Conservation (phyloP, 1,284 basidiomycete species). For the Leccinum huronense region DNA sequence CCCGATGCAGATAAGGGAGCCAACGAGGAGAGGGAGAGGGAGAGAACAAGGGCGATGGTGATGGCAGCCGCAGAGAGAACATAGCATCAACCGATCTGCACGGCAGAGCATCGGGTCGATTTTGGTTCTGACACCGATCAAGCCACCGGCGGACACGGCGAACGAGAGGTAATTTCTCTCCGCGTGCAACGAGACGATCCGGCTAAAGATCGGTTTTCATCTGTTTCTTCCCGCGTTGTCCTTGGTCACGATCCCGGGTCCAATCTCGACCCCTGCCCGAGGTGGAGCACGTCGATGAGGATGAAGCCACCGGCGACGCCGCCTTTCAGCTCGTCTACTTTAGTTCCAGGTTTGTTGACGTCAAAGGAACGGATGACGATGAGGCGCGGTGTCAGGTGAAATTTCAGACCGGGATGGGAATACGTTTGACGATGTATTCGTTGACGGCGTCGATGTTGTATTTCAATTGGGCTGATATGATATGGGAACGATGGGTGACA, state of each 20-base stretch:
- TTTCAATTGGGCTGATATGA: conserved; percentile 86
- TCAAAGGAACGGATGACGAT: conserved; percentile 99
- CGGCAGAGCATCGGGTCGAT: conserved; percentile 97
- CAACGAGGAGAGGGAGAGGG: too few relatives aligned
- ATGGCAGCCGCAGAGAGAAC: too few relatives aligned
- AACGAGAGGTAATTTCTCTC: conserved; percentile 95
- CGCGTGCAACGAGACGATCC: conserved; percentile 89
- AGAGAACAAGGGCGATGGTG: too few relatives aligned
- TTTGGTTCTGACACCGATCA: conserved; percentile 97
- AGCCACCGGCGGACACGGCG: conserved; percentile 88
- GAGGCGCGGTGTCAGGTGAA: conserved; percentile 86
- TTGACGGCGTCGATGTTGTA: conserved; percentile 99
- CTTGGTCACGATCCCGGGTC: conserved; percentile 96
- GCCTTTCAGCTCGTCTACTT: conserved; percentile 96
- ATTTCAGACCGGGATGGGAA: conserved; percentile 92
- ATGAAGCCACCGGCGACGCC: conserved; percentile 98
- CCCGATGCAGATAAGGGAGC: too few relatives aligned
- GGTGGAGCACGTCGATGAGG: conserved; percentile 85
- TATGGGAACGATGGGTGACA: conserved; percentile 96
- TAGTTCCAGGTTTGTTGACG: conserved; percentile 98
- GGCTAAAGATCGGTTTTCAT: conserved; percentile 92
- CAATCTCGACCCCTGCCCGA: conserved; percentile 97
- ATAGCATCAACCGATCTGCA: conserved; percentile 75
- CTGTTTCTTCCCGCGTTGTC: conserved; percentile 87
- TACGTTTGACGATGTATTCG: conserved; percentile 97